Percentiles rank a stretch among this genome's conserved stretches.
These are phyloP conservation scores for Kwoniella mangroviensis DNA, from an alignment of 768 basidiomycete species.

Conservation along the genomic window DNA sequence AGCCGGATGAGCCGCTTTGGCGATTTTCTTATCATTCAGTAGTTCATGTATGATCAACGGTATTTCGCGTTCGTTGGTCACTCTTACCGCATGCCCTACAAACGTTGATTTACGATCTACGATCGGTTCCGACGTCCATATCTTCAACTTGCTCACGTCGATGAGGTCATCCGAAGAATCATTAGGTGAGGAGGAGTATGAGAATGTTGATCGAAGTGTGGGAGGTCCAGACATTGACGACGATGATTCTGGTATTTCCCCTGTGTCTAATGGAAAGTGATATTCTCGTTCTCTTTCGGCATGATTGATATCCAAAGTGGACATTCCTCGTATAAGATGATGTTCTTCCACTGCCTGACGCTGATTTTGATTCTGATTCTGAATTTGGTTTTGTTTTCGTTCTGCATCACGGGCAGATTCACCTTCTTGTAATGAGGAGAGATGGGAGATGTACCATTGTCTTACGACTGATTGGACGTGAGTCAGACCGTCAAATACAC, in stretches of 20 bases:
- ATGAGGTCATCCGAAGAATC: not conserved
- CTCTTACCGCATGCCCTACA: slow-evolving; percentile 79
- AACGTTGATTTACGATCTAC: slow-evolving; percentile 83
- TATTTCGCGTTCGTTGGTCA: slow-evolving; percentile 78
- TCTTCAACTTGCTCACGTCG: slow-evolving; percentile 59
- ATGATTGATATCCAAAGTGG: slow-evolving; percentile 15
- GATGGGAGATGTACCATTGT: slow-evolving; percentile 46
- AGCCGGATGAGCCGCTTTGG: slow-evolving; percentile 49
- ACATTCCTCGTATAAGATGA: slow-evolving; percentile 23
- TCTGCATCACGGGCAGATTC: slow-evolving; percentile 41
- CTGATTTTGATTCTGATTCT: not conserved
- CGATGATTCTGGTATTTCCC: not conserved
- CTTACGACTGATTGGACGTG: slow-evolving; percentile 42
- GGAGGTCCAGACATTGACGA: slow-evolving; percentile 14
- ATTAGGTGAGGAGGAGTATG: slow-evolving; percentile 25
- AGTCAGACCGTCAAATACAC: slow-evolving; percentile 57
- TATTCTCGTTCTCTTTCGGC: not conserved
- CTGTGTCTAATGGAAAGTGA: not conserved
- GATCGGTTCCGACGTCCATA: slow-evolving; percentile 78
- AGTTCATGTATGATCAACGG: slow-evolving; percentile 55
- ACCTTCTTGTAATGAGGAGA: slow-evolving; percentile 27
- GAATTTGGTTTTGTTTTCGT: slow-evolving; percentile 14
- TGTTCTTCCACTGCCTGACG: not conserved
- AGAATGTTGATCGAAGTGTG: slow-evolving; percentile 38
- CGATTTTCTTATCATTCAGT: slow-evolving; percentile 57